phyloP scores from a whole-genome alignment of 73 alveolate species.

The Paramecium pentaurelia region DNA sequence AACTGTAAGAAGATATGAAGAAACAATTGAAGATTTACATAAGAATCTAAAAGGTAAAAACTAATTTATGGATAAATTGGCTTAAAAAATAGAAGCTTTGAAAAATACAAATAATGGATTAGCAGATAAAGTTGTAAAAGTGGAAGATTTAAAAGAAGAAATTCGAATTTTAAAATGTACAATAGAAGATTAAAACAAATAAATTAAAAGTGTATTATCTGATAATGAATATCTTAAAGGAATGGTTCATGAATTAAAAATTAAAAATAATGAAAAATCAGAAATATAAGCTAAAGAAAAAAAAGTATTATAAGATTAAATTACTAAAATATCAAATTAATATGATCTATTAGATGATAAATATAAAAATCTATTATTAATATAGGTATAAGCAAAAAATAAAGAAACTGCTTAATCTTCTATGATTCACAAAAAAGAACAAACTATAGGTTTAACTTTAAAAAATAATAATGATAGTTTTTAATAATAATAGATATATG shows the following conservation, averaged over 20 bases:
- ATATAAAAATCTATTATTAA: constrained; percentile 17
- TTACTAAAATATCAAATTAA: neutral
- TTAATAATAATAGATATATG: neutral
- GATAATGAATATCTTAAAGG: constrained; percentile 29
- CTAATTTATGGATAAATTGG: constrained; percentile 33
- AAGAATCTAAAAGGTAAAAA: constrained; percentile 28
- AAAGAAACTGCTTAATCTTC: constrained; percentile 13
- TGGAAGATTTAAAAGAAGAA: constrained; percentile 1
- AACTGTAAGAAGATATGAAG: constrained; percentile 29
- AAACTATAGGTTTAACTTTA: neutral
- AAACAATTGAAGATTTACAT: constrained; percentile 39
- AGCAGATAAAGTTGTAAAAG: constrained; percentile 13
- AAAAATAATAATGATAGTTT: neutral
- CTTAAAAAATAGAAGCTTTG: constrained; percentile 6
- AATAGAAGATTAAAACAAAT: neutral
- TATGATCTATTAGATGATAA: constrained; percentile 29
- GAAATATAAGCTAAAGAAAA: neutral
- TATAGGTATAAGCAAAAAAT: constrained; percentile 12
- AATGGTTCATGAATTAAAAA: constrained; percentile 31
- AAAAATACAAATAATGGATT: neutral
- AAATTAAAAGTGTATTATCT: neutral
- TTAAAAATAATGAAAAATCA: constrained; percentile 16
- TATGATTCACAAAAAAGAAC: neutral
- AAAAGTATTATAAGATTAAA: constrained; percentile 8
- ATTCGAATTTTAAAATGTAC: neutral